Evolutionary conservation across 345 rosid genomes (phyloP).

Genomic region (Citrus australasica): DNA sequence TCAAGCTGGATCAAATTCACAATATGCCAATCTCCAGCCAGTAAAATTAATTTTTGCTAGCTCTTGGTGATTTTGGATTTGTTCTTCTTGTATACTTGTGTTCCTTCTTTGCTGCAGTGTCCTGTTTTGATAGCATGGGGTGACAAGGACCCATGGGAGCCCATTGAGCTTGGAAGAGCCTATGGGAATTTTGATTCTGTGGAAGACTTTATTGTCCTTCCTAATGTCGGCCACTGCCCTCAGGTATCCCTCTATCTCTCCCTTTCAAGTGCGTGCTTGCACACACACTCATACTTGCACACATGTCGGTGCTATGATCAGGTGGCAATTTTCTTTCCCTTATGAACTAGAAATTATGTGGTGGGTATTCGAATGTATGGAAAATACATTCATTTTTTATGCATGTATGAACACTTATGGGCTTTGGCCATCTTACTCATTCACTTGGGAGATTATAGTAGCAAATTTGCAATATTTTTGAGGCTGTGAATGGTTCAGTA

Average conservation of each 20-base stretch:
- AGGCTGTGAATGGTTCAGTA: too few species aligned
- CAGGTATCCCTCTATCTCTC: slow-evolving; percentile 50
- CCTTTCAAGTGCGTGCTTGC: neutral
- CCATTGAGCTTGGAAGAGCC: slow-evolving; percentile 69
- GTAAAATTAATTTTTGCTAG: too few species aligned
- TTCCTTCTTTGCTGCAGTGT: slow-evolving; percentile 40
- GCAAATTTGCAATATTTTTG: too few species aligned
- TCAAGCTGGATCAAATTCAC: neutral
- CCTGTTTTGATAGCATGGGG: slow-evolving; percentile 93
- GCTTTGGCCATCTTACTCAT: too few species aligned
- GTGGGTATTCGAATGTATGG: neutral
- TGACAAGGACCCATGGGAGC: slow-evolving; percentile 97
- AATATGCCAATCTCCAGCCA: too few species aligned
- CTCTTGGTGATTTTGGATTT: neutral
- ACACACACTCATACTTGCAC: neutral
- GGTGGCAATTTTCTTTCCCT: neutral
- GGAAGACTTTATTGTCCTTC: slow-evolving; percentile 71
- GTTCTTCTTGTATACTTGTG: neutral
- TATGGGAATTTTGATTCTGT: slow-evolving; percentile 56
- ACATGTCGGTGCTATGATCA: too few species aligned
- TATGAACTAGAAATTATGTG: neutral
- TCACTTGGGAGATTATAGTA: too few species aligned
- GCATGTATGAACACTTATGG: too few species aligned
- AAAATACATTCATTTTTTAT: neutral
- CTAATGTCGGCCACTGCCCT: slow-evolving; percentile 88